phyloP scores from a whole-genome alignment of 495 filamentous ascomycete genomes.

The Glonium stellatum region DNA sequence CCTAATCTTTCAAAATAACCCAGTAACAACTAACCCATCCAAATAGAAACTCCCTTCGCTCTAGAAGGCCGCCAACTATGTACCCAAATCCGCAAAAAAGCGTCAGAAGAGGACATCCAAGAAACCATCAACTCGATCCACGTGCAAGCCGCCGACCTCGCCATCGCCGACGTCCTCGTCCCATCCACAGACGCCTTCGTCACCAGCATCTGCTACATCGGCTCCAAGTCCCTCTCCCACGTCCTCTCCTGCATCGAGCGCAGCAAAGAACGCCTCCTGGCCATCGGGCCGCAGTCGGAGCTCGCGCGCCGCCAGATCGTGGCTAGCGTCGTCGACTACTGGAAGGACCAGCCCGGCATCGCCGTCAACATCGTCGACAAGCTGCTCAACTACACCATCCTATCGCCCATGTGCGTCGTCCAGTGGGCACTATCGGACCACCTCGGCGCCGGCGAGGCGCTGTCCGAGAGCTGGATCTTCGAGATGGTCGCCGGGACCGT shows the following conservation, averaged over 20 bases:
- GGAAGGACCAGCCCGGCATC: slow-evolving; percentile 85
- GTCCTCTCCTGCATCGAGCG: slow-evolving; percentile 93
- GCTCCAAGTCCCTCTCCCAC: slow-evolving; percentile 91
- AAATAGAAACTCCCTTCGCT: slow-evolving; percentile 67
- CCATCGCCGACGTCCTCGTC: slow-evolving; percentile 64
- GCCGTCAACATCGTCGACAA: slow-evolving; percentile 94
- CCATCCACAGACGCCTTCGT: slow-evolving; percentile 87
- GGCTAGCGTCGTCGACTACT: slow-evolving; percentile 82
- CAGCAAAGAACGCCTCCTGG: slow-evolving; percentile 82
- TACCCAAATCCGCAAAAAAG: slow-evolving; percentile 72
- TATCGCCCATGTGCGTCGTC: slow-evolving; percentile 73
- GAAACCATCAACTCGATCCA: slow-evolving; percentile 70
- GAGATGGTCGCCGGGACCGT: slow-evolving; percentile 86
- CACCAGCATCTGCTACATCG: slow-evolving; percentile 84
- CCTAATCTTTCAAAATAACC: too few relatives aligned
- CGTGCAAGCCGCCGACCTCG: slow-evolving; percentile 57
- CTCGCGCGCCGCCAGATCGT: slow-evolving; percentile 80
- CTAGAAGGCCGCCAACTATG: slow-evolving; percentile 73
- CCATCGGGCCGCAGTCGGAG: slow-evolving; percentile 64
- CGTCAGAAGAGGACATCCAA: slow-evolving; percentile 72
- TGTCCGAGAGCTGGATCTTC: slow-evolving; percentile 68
- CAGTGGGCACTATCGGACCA: slow-evolving; percentile 75
- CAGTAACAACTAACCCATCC: not conserved
- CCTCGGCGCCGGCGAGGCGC: slow-evolving; percentile 56
- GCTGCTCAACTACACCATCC: slow-evolving; percentile 92